Conservation (phyloP, 305 asterid species). For the Rubia peregrina region DNA sequence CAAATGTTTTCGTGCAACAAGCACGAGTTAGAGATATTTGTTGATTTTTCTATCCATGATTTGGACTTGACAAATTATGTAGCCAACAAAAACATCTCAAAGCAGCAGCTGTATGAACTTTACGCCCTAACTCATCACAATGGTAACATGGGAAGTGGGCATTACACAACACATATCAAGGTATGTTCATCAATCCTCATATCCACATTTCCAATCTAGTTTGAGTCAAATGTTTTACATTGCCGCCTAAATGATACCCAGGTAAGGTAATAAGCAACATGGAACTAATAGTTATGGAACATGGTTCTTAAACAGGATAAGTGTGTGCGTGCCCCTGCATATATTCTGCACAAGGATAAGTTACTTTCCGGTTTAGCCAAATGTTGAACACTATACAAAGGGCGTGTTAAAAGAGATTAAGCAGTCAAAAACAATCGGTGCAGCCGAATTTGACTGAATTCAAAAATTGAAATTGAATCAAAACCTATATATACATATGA, state of each 20-base stretch:
- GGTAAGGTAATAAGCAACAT: background rate
- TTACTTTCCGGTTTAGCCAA: too few relatives aligned
- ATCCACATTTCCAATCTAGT: conserved; percentile 2
- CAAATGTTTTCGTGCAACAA: conserved; percentile 94
- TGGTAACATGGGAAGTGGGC: conserved; percentile 99
- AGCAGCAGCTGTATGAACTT: conserved; percentile 80
- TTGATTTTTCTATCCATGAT: conserved; percentile 91
- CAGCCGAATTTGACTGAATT: too few relatives aligned
- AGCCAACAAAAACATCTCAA: conserved; percentile 77
- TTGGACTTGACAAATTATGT: conserved; percentile 86
- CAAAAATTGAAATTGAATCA: too few relatives aligned
- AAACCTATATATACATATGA: too few relatives aligned
- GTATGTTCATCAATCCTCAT: conserved; percentile 22
- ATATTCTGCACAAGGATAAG: too few relatives aligned
- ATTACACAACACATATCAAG: conserved; percentile 93
- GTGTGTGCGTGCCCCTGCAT: too few relatives aligned
- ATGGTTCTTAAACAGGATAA: too few relatives aligned
- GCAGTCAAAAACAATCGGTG: too few relatives aligned
- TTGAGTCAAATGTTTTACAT: background rate
- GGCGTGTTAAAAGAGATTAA: too few relatives aligned
- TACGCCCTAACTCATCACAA: conserved; percentile 93
- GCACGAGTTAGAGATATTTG: conserved; percentile 95
- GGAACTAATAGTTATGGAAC: too few relatives aligned
- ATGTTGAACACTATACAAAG: too few relatives aligned
- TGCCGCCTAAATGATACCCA: background rate